A percentile compares a stretch with the other conserved stretches of the same genome.
Conservation (phyloP, 31 red algal genomes). For the Odonthalia washingtoniensis region DNA sequence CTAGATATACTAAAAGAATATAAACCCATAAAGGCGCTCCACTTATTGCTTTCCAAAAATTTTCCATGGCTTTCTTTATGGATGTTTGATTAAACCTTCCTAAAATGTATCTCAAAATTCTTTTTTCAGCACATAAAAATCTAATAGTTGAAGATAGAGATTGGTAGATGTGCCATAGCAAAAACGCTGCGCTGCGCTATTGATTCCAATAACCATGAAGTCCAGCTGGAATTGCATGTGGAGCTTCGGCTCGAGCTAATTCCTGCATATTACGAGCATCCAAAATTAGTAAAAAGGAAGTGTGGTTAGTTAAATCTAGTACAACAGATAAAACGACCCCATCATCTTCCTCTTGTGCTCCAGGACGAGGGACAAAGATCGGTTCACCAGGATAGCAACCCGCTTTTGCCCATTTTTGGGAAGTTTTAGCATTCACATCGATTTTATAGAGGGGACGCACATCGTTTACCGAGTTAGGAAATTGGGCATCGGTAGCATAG, state of each 20-base stretch:
- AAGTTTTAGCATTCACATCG: constrained; percentile 11
- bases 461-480: neutral
- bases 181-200: too few species aligned
- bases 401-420: constrained; percentile 26
- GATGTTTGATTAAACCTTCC: too few species aligned
- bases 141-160: too few species aligned
- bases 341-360: constrained; percentile 39
- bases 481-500: constrained; percentile 31
- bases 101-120: too few species aligned
- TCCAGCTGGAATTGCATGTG: constrained; percentile 21
- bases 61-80: too few species aligned
- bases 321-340: constrained; percentile 47
- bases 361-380: constrained; percentile 36
- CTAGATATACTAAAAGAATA: too few species aligned
- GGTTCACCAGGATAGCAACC: constrained; percentile 41
- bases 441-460: neutral
- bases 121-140: too few species aligned
- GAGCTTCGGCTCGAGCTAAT: constrained; percentile 29
- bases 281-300: constrained; percentile 41
- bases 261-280: constrained; percentile 35
- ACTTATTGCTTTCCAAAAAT: too few species aligned
- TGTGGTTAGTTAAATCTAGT: constrained; percentile 8
- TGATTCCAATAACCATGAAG: constrained; percentile 34
- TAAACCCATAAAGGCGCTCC: too few species aligned
- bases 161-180: too few species aligned